Evolutionary conservation across 768 basidiomycete species (phyloP), one percentile per base, ranked within the genome.

Genomic region (Pleurotus giganteus): DNA sequence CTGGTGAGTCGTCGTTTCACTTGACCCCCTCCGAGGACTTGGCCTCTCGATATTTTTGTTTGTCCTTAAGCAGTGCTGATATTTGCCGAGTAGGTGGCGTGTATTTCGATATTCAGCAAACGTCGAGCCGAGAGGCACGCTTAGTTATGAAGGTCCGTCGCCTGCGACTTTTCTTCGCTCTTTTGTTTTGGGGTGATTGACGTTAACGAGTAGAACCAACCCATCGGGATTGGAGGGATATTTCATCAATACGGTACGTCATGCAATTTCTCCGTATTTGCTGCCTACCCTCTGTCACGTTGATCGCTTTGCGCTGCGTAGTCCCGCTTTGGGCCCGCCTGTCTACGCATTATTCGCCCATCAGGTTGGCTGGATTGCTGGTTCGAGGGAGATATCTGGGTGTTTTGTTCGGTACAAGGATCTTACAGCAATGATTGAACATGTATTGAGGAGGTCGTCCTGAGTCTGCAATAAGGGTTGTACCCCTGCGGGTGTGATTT

Each of bases 201-300:
- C 47, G n/a, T 23, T 4, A 23, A 37, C 9, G 7, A 29, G 29
- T 49, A 86, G 83, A 85, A 74, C 57, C 77, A 82, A 58, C 77
- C 84, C 12, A 65, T 82, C 23, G 70, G 80, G 1, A 65, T 84
- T 32, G 69, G 78, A 1, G 59, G 66, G 6, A 79, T 85, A 32
- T 86, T 86, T 58, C 75, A 72, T 19, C 82, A 85, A 65, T 86
- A 86, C 64, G 75, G 85, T 81, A 49, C 53, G 77, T 69, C 17
- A 1, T 28, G 7, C 4, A 11, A 4, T 47, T 31, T 6, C n/a
- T n/a, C n/a, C 23, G 32, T 34, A 13, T 54, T 56, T 13, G 58
- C 31, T 32, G 34, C 17, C 1, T 51, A 42, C 54, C 36, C 4
- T 46, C 29, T 15, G 42, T 4, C 24, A 26, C 32, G 26, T 34